Conservation (phyloP, 2,329 filamentous ascomycete species). For the Beauveria medogensis region DNA sequence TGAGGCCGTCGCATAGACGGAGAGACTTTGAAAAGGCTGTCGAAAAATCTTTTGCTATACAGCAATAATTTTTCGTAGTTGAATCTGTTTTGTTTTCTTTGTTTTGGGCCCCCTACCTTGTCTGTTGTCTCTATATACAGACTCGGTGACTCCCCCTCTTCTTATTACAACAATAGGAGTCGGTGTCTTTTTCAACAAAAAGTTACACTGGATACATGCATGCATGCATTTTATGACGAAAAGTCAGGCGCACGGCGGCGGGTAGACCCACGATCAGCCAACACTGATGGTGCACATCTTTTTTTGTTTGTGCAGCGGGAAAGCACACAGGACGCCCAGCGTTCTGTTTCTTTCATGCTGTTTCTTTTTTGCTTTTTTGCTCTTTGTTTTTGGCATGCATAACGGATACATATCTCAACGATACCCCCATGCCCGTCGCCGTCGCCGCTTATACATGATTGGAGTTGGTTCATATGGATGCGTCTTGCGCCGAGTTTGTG, state of each 20-base stretch:
- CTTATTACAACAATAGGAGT: slow-evolving; percentile 23
- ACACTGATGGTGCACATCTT: slow-evolving; percentile 7
- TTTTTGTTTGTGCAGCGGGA: neutral
- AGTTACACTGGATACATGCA: slow-evolving; percentile 25
- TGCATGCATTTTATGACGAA: slow-evolving; percentile 12
- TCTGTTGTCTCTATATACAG: slow-evolving; percentile 15
- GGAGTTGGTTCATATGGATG: slow-evolving; percentile 10
- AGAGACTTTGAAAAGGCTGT: neutral
- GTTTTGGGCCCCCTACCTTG: slow-evolving; percentile 14
- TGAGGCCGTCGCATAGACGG: slow-evolving; percentile 10
- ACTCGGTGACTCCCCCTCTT: slow-evolving; percentile 13
- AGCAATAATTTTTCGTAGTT: neutral
- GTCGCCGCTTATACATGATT: slow-evolving; percentile 12
- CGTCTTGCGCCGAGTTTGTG: neutral
- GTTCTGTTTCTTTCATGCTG: neutral
- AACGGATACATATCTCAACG: slow-evolving; percentile 14
- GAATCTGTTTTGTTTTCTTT: slow-evolving; percentile 14
- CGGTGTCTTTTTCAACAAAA: slow-evolving; percentile 36
- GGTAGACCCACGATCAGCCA: slow-evolving; percentile 7
- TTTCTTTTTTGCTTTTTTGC: neutral
- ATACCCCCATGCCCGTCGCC: slow-evolving; percentile 13
- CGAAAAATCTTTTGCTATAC: neutral
- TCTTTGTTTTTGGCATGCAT: slow-evolving; percentile 12
- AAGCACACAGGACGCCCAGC: neutral
- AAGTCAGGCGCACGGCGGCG: slow-evolving; percentile 11